A percentile compares a stretch with the other conserved stretches of the same genome.
Conservation (phyloP, 202 grass and related monocot species). For the Alloteropsis angusta region DNA sequence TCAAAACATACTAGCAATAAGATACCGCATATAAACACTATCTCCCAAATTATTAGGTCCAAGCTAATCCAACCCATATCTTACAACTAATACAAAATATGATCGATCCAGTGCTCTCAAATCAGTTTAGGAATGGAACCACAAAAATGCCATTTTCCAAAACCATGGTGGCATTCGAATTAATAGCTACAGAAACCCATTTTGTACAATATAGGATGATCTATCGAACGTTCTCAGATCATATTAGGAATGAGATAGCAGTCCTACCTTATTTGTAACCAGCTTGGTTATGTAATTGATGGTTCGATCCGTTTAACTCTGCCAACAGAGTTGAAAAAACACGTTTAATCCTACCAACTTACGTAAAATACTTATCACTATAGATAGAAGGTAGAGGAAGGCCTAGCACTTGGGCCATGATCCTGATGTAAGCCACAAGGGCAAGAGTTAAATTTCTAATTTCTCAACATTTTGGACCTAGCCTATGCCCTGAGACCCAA, state of each 20-base stretch:
- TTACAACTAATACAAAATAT: too few species aligned
- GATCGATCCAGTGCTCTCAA: neutral
- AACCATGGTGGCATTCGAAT: neutral
- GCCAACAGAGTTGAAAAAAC: too few species aligned
- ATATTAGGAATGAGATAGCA: neutral
- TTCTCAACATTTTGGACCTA: neutral
- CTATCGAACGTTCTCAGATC: neutral
- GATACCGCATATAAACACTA: neutral
- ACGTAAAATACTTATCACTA: too few species aligned
- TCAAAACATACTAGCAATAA: neutral
- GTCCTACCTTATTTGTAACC: too few species aligned
- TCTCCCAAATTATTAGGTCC: neutral
- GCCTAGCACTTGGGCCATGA: neutral
- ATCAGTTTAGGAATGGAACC: neutral
- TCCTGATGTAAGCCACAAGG: neutral
- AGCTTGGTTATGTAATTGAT: too few species aligned
- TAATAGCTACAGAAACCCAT: neutral
- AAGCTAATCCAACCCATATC: too few species aligned
- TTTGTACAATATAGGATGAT: neutral
- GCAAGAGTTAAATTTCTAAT: neutral
- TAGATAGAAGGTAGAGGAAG: too few species aligned
- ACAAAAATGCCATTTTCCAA: neutral
- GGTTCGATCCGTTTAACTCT: too few species aligned
- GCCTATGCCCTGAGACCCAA: neutral
- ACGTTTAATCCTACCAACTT: neutral